Conservation (phyloP, 2,329 filamentous ascomycete species). For the Trichoderma aggressivum region DNA sequence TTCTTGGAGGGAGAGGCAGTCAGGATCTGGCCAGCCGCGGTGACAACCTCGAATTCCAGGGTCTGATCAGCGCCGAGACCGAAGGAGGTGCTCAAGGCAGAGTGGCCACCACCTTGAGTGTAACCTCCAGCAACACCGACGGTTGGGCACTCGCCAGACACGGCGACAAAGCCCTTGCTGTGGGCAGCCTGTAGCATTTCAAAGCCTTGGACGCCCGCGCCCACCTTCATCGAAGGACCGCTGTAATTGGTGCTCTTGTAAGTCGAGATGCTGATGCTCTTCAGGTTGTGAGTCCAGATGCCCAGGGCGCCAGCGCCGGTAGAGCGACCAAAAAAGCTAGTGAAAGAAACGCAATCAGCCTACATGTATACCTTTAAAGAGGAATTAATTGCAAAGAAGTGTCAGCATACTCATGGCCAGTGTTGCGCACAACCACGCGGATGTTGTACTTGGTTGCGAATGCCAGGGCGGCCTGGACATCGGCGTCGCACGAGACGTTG, state of each 20-base stretch:
- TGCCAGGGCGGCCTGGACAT: slow-evolving; percentile 33
- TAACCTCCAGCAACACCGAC: slow-evolving; percentile 61
- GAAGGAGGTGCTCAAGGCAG: slow-evolving; percentile 46
- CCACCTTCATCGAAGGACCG: slow-evolving; percentile 51
- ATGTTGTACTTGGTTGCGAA: slow-evolving; percentile 39
- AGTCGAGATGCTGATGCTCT: slow-evolving; percentile 39
- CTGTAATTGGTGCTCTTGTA: slow-evolving; percentile 43
- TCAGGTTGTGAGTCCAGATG: slow-evolving; percentile 42
- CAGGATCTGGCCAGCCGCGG: slow-evolving; percentile 45
- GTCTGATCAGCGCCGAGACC: slow-evolving; percentile 59
- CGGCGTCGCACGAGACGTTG: slow-evolving; percentile 28
- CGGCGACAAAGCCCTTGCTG: slow-evolving; percentile 44
- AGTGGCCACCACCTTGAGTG: slow-evolving; percentile 58
- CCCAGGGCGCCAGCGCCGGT: slow-evolving; percentile 49
- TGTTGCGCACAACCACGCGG: slow-evolving; percentile 50
- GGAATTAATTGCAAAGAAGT: not conserved
- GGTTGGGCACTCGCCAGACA: slow-evolving; percentile 54
- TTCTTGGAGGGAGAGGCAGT: slow-evolving; percentile 39
- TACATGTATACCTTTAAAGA: not conserved
- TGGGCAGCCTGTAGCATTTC: slow-evolving; percentile 47
- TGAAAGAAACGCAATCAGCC: not conserved
- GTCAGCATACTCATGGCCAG: slow-evolving; percentile 48
- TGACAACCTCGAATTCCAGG: slow-evolving; percentile 53
- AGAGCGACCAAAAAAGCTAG: slow-evolving; percentile 45
- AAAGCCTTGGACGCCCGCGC: slow-evolving; percentile 50